Evolutionary conservation across 2,329 filamentous ascomycete species (phyloP), one percentile per base, ranked within the genome.

Genomic region (Colletotrichum tanaceti): DNA sequence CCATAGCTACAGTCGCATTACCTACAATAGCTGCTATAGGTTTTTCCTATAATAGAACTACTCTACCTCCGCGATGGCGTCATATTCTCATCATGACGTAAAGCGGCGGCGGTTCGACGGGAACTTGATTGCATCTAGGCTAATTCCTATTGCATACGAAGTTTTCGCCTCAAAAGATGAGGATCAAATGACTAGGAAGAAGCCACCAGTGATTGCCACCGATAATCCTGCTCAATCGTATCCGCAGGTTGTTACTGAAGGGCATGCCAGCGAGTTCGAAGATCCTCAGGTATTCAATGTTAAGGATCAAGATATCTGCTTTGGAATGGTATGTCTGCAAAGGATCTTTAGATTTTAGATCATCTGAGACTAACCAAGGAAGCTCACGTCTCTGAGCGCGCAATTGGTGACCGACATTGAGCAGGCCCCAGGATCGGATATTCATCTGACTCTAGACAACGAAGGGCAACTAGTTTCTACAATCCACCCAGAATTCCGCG

Each of bases 121-220:
- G 0, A 7, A 2, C 20, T 28, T 0, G 22, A 0, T 49, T 0
- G 47, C 47, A 18, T 28, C 0, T 13, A 22, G 22, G 22, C 3
- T 5, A 49, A 3, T 49, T 28, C 0, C 18, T 3, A 20, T 22
- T 6, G 13, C 22, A 49, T 49, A 49, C 22, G 4, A 49, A 49
- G 0, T 0, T 49, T 28, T 18, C 5, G 13, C 22, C 22, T 18
- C 47, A 1, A 7, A 2, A 16, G 13, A 49, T 18, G 47, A 18
- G 47, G 14, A 9, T 28, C 47, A 49, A 18, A 24, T 10, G 22
- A 5, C 13, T 7, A 49, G 47, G 47, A 49, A 49, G 22, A 49
- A 49, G 47, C 11, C 0, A 22, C 0, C 13, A 28, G 22, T 49
- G 22, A 9, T 2, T 49, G 24, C 46, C 46, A 13, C 4, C 1